A percentile compares a stretch with the other conserved stretches of the same genome.
These are phyloP conservation scores for Diplotaxis tenuifolia DNA, from an alignment of 345 rosid species.

Conservation along the genomic window DNA sequence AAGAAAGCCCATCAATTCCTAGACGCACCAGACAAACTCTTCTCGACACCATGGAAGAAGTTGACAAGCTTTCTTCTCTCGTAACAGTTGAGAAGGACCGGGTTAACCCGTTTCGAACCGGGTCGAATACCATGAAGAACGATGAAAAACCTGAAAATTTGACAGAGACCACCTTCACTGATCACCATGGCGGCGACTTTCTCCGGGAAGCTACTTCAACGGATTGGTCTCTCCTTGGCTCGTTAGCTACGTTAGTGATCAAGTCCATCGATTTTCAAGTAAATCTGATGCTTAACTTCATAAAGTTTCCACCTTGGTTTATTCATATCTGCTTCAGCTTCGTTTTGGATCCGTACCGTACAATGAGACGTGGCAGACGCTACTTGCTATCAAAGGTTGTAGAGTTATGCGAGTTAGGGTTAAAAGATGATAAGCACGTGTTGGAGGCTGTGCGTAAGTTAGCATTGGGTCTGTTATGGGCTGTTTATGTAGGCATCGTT, in stretches of 20 bases:
- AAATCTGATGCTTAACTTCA: slow-evolving; percentile 44
- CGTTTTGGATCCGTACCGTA: slow-evolving; percentile 53
- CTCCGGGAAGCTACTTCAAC: slow-evolving; percentile 18
- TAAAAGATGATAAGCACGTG: slow-evolving; percentile 42
- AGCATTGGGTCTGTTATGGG: slow-evolving; percentile 66
- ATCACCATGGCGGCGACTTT: not conserved
- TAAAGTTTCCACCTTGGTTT: slow-evolving; percentile 49
- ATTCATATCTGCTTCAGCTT: slow-evolving; percentile 40
- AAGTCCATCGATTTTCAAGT: slow-evolving; percentile 65
- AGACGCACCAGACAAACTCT: slow-evolving; percentile 54
- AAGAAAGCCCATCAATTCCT: slow-evolving; percentile 35
- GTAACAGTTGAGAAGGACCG: not conserved
- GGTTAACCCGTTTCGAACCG: slow-evolving; percentile 18
- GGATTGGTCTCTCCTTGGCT: slow-evolving; percentile 39
- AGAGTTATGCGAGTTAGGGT: slow-evolving; percentile 35
- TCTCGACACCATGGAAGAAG: slow-evolving; percentile 17
- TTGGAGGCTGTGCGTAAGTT: slow-evolving; percentile 45
- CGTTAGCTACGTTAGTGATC: slow-evolving; percentile 46
- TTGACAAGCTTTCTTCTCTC: slow-evolving; percentile 24
- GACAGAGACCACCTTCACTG: not conserved
- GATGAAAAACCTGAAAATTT: not conserved
- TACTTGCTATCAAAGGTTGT: slow-evolving; percentile 31
- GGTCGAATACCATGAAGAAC: slow-evolving; percentile 1
- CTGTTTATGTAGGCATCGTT: slow-evolving; percentile 52
- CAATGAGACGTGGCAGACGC: slow-evolving; percentile 42